Evolutionary conservation across 352 stramenopile species (phyloP).

Genomic region (Globisporangium carolinianum): DNA sequence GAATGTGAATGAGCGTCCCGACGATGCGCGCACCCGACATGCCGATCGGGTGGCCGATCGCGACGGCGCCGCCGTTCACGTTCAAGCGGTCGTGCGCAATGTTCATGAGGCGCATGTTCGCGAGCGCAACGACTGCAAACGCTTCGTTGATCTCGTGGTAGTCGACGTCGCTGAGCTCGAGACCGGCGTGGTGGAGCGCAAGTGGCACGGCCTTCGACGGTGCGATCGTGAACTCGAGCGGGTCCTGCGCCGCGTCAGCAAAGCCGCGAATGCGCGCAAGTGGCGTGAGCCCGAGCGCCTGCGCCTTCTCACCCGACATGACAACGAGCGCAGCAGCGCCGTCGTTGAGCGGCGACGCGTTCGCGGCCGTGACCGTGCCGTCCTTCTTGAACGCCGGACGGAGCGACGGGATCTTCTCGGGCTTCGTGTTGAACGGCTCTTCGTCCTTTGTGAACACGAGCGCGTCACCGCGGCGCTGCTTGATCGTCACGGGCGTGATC

Average conservation of each 20-base stretch:
- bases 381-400: conserved; percentile 94
- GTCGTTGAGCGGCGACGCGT: conserved; percentile 97
- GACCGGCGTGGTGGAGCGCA: conserved; percentile 87
- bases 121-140: conserved; percentile 95
- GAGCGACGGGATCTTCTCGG: conserved; percentile 89
- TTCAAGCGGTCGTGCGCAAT: conserved; percentile 92
- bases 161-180: conserved; percentile 92
- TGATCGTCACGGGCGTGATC: conserved; percentile 89
- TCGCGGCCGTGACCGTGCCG: conserved; percentile 95
- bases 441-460: conserved; percentile 88
- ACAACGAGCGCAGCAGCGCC: conserved; percentile 94
- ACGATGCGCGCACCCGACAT: conserved; percentile 92
- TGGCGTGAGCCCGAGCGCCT: conserved; percentile 69
- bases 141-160: conserved; percentile 99
- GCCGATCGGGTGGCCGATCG: conserved; percentile 78
- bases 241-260: conserved; percentile 81
- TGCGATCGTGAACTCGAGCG: conserved; percentile 95
- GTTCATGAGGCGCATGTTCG: conserved; percentile 93
- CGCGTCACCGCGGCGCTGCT: conserved; percentile 44
- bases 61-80: conserved; percentile 93
- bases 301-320: conserved; percentile 89
- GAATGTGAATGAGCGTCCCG: conserved; percentile 90
- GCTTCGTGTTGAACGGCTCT: conserved; percentile 87
- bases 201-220: conserved; percentile 92
- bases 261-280: conserved; percentile 78